Base-by-base conservation (phyloP, 2,329 filamentous ascomycete species). In the Ceratocystiopsis sp. region DNA sequence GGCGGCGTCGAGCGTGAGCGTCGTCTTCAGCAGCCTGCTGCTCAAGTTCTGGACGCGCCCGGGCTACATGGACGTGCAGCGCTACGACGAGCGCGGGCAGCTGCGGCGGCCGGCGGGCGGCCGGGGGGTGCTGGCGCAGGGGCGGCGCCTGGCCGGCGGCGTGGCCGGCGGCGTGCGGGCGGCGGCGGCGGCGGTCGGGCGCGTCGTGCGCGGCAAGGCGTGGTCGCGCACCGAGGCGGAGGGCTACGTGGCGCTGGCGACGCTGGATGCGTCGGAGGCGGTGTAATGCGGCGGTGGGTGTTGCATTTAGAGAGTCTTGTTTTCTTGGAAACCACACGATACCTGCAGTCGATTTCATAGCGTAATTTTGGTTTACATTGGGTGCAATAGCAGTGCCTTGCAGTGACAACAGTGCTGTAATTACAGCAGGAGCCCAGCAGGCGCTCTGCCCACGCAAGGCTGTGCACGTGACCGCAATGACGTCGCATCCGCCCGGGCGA, bases 1-100 rank as follows among this genome's bases (percentile, higher is more conserved):
- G 87, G 89, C 87, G 2, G 76, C 73, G 50, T 91, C 82, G 45
- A 89, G 81, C 51, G 85, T 98, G 39, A 91, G 81, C 46, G 91
- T 98, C 4, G 89, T 96, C 0, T 67, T 79, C 6, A 87, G 80
- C 58, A 85, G 79, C 52, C 64, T 98, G 44, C 68, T 93, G 35
- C 67, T 98, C 48, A 93, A 85, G 58, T 78, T 84, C 57, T 96
- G 89, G 87, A 74, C 67, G 49, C 68, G 87, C 15, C 91, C 91
- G 0, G 62, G 63, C 29, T 96, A 86, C 86, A 89, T 96, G 83
- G 75, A 84, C 38, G 75, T 82, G 50, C 72, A 73, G 8, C 65
- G 68, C 14, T 64, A 80, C 32, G 75, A 80, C 51, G 69, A 71
- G 50, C 72, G 72, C 44, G 66, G 68, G 32, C 63, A 29, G 25